A percentile compares a stretch with the other conserved stretches of the same genome.
These are phyloP conservation scores for Aegle marmelos DNA, from an alignment of 345 rosid genomes.

Conservation along the genomic window DNA sequence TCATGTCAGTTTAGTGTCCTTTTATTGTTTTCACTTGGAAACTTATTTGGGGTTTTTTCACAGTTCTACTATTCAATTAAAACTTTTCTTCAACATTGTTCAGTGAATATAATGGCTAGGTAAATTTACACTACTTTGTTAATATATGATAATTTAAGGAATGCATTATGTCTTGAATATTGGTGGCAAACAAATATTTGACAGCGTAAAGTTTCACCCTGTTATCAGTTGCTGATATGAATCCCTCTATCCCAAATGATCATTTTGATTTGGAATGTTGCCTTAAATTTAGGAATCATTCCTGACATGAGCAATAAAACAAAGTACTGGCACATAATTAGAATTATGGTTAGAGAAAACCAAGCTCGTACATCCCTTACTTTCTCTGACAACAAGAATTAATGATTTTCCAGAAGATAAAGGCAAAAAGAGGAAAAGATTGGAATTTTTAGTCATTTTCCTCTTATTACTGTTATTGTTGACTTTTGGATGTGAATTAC, in stretches of 20 bases:
- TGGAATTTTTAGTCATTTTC: neutral
- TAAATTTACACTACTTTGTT: neutral
- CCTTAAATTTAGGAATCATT: neutral
- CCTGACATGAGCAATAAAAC: neutral
- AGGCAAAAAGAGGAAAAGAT: neutral
- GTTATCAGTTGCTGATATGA: neutral
- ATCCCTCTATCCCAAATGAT: neutral
- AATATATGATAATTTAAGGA: neutral
- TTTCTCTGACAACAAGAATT: neutral
- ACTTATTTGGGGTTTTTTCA: neutral
- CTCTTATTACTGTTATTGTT: neutral
- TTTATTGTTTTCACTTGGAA: neutral
- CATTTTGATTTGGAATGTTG: neutral
- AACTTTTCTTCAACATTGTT: neutral
- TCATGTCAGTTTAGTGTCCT: neutral
- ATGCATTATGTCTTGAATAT: neutral
- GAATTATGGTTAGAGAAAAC: neutral
- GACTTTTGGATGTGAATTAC: neutral
- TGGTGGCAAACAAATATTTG: neutral
- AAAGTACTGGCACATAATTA: neutral
- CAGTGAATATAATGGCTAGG: neutral
- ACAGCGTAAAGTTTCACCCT: neutral
- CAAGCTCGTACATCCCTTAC: neutral
- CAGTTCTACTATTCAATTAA: neutral
- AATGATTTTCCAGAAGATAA: neutral